Percentiles rank a stretch among this genome's conserved stretches.
Conservation (phyloP, 352 stramenopile species). For the Albugo laibachii region DNA sequence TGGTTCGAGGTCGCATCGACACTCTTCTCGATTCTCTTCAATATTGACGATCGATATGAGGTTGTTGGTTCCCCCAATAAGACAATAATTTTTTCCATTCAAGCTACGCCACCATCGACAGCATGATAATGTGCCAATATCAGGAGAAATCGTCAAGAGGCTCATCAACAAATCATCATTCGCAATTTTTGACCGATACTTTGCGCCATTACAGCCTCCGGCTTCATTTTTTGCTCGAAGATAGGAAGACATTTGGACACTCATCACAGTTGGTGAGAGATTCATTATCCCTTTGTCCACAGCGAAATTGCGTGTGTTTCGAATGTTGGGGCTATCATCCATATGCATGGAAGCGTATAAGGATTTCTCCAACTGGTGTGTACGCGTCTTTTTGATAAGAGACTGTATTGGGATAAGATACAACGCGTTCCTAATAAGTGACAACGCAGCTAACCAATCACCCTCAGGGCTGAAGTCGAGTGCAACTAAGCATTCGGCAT, state of each 20-base stretch:
- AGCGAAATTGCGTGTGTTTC: background rate
- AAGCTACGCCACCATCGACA: slow-evolving; percentile 60
- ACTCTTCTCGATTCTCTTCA: slow-evolving; percentile 67
- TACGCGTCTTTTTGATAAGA: slow-evolving; percentile 34
- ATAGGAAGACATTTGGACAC: slow-evolving; percentile 66
- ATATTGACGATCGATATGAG: slow-evolving; percentile 77
- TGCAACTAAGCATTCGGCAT: slow-evolving; percentile 30
- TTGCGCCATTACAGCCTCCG: slow-evolving; percentile 53
- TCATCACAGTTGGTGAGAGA: slow-evolving; percentile 51
- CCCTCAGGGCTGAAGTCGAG: slow-evolving; percentile 67
- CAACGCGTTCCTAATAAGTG: slow-evolving; percentile 49
- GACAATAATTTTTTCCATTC: slow-evolving; percentile 68
- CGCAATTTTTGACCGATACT: slow-evolving; percentile 64
- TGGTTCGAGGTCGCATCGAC: slow-evolving; percentile 51
- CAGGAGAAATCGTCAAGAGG: slow-evolving; percentile 52
- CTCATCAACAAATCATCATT: slow-evolving; percentile 73
- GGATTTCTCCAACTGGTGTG: slow-evolving; percentile 20
- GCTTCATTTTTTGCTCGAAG: slow-evolving; percentile 60
- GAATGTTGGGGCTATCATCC: background rate
- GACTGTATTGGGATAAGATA: slow-evolving; percentile 49
- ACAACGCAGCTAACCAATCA: slow-evolving; percentile 69
- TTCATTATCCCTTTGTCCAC: slow-evolving; percentile 49
- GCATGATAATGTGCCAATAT: slow-evolving; percentile 47
- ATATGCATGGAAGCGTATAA: slow-evolving; percentile 1
- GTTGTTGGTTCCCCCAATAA: slow-evolving; percentile 51